phyloP scores from a whole-genome alignment of 2,329 filamentous ascomycete species.

The Aspergillus pseudoviridinutans region DNA sequence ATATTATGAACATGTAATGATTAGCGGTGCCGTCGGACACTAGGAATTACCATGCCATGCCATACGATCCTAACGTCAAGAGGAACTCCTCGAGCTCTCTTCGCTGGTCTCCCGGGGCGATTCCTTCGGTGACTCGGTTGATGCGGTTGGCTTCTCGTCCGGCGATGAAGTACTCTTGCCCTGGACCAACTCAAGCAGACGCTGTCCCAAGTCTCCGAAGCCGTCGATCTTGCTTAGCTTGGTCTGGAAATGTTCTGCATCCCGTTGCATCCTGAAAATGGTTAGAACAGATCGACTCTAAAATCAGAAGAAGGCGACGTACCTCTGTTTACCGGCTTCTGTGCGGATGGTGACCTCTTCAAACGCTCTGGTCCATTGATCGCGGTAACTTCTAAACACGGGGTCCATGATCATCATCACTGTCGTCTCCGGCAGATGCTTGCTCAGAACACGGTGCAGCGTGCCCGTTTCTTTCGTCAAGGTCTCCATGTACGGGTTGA shows the following conservation, averaged over 20 bases:
- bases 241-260: slow-evolving; percentile 68
- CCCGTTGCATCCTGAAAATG: slow-evolving; percentile 63
- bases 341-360: slow-evolving; percentile 62
- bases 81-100: slow-evolving; percentile 5
- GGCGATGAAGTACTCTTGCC: slow-evolving; percentile 30
- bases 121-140: background rate
- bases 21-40: background rate
- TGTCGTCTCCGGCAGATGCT: slow-evolving; percentile 72
- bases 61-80: background rate
- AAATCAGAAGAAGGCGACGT: slow-evolving; percentile 27
- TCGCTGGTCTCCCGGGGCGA: background rate
- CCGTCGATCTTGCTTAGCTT: slow-evolving; percentile 75
- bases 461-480: slow-evolving; percentile 81
- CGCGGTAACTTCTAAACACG: slow-evolving; percentile 77
- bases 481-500: slow-evolving; percentile 78
- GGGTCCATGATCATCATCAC: slow-evolving; percentile 80
- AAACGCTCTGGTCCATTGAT: slow-evolving; percentile 71
- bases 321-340: slow-evolving; percentile 68
- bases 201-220: slow-evolving; percentile 67
- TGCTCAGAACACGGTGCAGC: slow-evolving; percentile 76
- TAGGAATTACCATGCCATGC: background rate
- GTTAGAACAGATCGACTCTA: slow-evolving; percentile 9
- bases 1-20: background rate
- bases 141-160: slow-evolving; percentile 2
- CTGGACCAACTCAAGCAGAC: slow-evolving; percentile 54